Evolutionary conservation across 495 filamentous ascomycete species (phyloP).

Genomic region (Tuber melanosporum): DNA sequence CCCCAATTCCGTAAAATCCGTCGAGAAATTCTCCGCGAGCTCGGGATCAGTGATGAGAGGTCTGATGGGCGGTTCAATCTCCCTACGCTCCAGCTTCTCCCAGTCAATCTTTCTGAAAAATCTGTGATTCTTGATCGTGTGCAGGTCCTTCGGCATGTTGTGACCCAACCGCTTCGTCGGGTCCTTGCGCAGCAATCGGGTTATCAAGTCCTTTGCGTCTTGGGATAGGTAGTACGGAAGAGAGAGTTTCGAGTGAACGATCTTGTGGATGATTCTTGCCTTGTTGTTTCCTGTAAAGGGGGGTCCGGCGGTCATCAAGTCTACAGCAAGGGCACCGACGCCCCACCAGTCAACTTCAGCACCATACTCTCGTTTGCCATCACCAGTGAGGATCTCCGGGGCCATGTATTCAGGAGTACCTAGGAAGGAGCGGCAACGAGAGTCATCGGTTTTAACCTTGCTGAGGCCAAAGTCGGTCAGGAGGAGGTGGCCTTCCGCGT

Average conservation of each 20-base stretch:
- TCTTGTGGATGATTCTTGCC: conserved; percentile 86
- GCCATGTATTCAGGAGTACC: conserved; percentile 99
- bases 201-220: conserved; percentile 90
- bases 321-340: conserved; percentile 81
- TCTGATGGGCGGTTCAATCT: conserved; percentile 77
- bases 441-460: conserved; percentile 83
- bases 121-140: conserved; percentile 80
- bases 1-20: conserved; percentile 76
- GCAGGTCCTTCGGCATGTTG: conserved; percentile 79
- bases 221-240: conserved; percentile 81
- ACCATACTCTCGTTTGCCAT: conserved; percentile 62
- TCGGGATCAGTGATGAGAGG: conserved; percentile 91
- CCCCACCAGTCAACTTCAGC: conserved; percentile 98
- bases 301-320: conserved; percentile 81
- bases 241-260: conserved; percentile 78
- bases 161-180: conserved; percentile 79
- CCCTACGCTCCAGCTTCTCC: conserved; percentile 68
- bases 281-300: conserved; percentile 88
- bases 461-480: conserved; percentile 94
- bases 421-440: conserved; percentile 74
- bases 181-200: conserved; percentile 80
- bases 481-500: conserved; percentile 82
- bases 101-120: conserved; percentile 97
- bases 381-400: conserved; percentile 77
- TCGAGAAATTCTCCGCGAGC: conserved; percentile 87